A percentile compares a stretch with the other conserved stretches of the same genome.
phyloP scores from a whole-genome alignment of 2,329 filamentous ascomycete genomes.

The Fusarium staphyleae region DNA sequence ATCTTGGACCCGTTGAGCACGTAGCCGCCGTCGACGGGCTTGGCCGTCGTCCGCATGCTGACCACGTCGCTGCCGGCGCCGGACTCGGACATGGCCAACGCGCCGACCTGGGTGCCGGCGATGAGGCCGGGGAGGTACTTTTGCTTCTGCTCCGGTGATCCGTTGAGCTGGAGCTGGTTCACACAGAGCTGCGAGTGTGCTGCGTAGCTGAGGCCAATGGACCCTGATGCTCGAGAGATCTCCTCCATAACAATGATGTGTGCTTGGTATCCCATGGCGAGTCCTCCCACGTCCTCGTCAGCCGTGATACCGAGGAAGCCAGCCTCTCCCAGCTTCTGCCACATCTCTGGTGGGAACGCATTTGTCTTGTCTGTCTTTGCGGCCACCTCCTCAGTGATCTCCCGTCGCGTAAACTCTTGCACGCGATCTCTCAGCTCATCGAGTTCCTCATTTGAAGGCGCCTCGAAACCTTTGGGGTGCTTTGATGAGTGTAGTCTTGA shows the following conservation, averaged over 20 bases:
- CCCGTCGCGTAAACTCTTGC: slow-evolving; percentile 86
- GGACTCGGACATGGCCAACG: slow-evolving; percentile 93
- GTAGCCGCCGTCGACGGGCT: slow-evolving; percentile 83
- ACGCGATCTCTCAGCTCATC: slow-evolving; percentile 83
- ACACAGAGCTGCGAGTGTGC: slow-evolving; percentile 96
- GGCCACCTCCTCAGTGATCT: slow-evolving; percentile 85
- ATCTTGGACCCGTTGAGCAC: slow-evolving; percentile 91
- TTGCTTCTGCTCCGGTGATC: slow-evolving; percentile 77
- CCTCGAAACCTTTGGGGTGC: slow-evolving; percentile 68
- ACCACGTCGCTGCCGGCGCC: slow-evolving; percentile 93
- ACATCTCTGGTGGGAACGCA: slow-evolving; percentile 89
- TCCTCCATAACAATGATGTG: slow-evolving; percentile 97
- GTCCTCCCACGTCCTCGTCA: slow-evolving; percentile 87
- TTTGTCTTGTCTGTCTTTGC: slow-evolving; percentile 84
- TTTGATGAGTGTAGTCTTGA: slow-evolving; percentile 61
- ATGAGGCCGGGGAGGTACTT: slow-evolving; percentile 83
- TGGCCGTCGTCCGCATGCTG: slow-evolving; percentile 89
- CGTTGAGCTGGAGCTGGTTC: slow-evolving; percentile 95
- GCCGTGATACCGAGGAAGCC: slow-evolving; percentile 93
- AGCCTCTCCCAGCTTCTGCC: slow-evolving; percentile 90
- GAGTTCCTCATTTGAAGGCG: slow-evolving; percentile 76
- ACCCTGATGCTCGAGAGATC: slow-evolving; percentile 83
- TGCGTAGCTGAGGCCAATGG: slow-evolving; percentile 89
- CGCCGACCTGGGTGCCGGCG: slow-evolving; percentile 81
- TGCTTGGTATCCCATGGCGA: slow-evolving; percentile 94